Evolutionary conservation across 176 grass and related monocot genomes (phyloP).

Genomic region (Ampelocalamus luodianensis): DNA sequence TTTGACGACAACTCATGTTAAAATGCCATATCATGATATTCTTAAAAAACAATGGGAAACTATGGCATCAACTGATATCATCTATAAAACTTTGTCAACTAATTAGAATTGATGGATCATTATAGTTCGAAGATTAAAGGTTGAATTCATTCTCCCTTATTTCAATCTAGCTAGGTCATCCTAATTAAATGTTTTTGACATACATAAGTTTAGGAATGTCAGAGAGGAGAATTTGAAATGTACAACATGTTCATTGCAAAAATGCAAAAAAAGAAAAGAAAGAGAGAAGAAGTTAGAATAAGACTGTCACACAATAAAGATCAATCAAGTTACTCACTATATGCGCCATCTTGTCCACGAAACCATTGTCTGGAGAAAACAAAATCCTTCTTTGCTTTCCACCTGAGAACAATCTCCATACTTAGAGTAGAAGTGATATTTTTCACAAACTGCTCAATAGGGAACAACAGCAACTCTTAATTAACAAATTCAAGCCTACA

Average conservation of each 20-base stretch:
- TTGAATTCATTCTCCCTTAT: neutral
- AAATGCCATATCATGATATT: too few relatives aligned
- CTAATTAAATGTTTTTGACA: slow-evolving; percentile 1
- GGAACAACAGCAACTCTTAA: slow-evolving; percentile 11
- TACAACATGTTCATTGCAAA: too few relatives aligned
- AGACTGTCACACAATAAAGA: slow-evolving; percentile 19
- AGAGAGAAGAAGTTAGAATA: neutral
- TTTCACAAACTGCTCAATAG: slow-evolving; percentile 14
- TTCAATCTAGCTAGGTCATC: slow-evolving; percentile 26
- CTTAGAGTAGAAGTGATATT: slow-evolving; percentile 32
- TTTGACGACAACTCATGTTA: too few relatives aligned
- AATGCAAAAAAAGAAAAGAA: neutral
- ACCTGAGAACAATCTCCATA: slow-evolving; percentile 61
- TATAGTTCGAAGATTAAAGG: neutral
- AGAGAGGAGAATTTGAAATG: too few relatives aligned
- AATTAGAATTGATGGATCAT: neutral
- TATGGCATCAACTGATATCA: too few relatives aligned
- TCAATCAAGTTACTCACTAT: slow-evolving; percentile 65
- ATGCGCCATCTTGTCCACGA: slow-evolving; percentile 84
- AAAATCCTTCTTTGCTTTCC: slow-evolving; percentile 88
- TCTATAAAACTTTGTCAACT: neutral
- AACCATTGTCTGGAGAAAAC: slow-evolving; percentile 93
- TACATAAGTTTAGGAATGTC: too few relatives aligned
- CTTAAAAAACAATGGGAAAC: too few relatives aligned
- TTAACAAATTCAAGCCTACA: slow-evolving; percentile 23